phyloP scores from a whole-genome alignment of 1,284 basidiomycete species.

The Mycocalia duriaeana region DNA sequence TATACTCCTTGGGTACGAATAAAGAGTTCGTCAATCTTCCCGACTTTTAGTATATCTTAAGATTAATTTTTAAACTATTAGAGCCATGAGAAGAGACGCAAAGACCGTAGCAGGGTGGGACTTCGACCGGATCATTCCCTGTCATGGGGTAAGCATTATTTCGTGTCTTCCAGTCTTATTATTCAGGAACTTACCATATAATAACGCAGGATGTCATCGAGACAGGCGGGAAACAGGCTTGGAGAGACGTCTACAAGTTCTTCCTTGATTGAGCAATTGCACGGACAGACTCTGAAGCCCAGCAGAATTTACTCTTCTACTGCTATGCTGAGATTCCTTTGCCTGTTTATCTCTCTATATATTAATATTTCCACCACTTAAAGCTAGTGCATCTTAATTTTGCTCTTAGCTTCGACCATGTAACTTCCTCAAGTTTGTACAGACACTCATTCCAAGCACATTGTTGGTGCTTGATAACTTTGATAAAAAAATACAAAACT shows the following conservation, averaged over 20 bases:
- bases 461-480: no score
- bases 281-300: no score
- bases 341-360: no score
- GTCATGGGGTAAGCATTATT: constrained; percentile 69
- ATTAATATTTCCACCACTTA: no score
- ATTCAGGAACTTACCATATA: constrained; percentile 6
- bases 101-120: constrained; percentile 78
- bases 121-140: constrained; percentile 86
- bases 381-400: no score
- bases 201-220: constrained; percentile 71
- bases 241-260: constrained; percentile 42
- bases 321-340: no score
- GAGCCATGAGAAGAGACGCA: constrained; percentile 70
- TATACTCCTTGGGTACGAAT: constrained; percentile 48
- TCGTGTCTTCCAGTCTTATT: not conserved
- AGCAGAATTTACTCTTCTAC: no score
- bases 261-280: constrained; percentile 29
- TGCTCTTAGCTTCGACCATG: no score
- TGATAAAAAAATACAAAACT: no score
- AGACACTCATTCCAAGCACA: no score
- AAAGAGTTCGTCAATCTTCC: constrained; percentile 46
- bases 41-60: not conserved
- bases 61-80: constrained; percentile 22
- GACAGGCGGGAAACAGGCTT: constrained; percentile 64
- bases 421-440: no score